Evolutionary conservation across 2,329 filamentous ascomycete genomes (phyloP), one percentile per base, ranked within the genome.

Genomic region (Aspergillus niger): DNA sequence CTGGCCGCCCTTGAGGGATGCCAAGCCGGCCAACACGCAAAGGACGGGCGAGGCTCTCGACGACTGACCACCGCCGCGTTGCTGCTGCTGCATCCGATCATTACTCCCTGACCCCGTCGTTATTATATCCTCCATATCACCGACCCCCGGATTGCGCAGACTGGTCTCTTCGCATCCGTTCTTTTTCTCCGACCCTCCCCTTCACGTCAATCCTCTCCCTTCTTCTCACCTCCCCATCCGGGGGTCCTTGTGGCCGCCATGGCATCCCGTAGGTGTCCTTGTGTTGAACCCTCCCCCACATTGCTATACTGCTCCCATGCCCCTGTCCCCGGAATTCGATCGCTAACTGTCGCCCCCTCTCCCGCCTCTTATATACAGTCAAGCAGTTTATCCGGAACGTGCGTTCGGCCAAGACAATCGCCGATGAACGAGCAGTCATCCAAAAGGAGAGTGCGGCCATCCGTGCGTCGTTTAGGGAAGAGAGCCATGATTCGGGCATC

Each of bases 361-460:
- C 57, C 54, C 49, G 50, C 51, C 54, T 26, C 39, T 22, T 15
- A 38, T 59, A 55, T 74, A 56, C 74, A 98, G 95, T 99, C 77
- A 99, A 99, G 83, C 95, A 98, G 82, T 99, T 99, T 81, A 99
- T 99, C 80, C 93, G 95, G 76, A 98, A 97, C 81, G 95, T 99
- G 76, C 92, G 95, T 77, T 94, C 95, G 63, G 92, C 95, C 63
- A 99, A 99, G 83, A 99, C 95, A 38, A 97, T 99, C 75, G 96
- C 96, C 76, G 95, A 99, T 80, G 95, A 99, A 82, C 89, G 95
- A 75, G 94, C 95, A 55, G 95, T 99, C 59, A 96, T 99, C 65
- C 95, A 98, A 74, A 99, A 99, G 80, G 95, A 99, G 82, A 99
- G 95, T 80, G 95, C 95, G 61, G 91, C 94, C 51, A 99, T 99